Conservation (phyloP, 1,284 basidiomycete genomes). For the Tylopilus orsonianus region DNA sequence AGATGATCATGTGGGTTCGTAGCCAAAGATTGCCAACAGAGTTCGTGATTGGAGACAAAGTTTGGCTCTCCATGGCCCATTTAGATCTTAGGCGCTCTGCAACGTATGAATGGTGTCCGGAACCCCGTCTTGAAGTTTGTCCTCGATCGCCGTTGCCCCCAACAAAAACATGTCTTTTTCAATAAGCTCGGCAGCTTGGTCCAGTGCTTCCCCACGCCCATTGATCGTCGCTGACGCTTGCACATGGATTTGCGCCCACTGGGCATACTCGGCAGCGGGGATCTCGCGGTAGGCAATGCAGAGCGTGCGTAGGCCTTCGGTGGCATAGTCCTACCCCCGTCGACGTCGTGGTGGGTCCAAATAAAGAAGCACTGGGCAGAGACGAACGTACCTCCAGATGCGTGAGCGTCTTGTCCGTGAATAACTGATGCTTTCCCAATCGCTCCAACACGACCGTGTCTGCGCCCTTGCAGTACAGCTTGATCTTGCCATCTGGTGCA, state of each 20-base stretch:
- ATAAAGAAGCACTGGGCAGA: neutral
- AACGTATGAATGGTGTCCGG: conserved; percentile 98
- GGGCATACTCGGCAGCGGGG: conserved; percentile 84
- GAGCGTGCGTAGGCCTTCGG: conserved; percentile 95
- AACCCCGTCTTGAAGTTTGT: conserved; percentile 98
- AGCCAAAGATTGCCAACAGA: too few species aligned
- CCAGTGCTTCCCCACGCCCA: conserved; percentile 90
- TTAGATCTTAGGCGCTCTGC: too few species aligned
- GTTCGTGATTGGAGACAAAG: too few species aligned
- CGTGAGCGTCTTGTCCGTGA: conserved; percentile 81
- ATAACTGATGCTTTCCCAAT: conserved; percentile 78
- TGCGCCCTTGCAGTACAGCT: conserved; percentile 95
- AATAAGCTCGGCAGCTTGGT: conserved; percentile 93
- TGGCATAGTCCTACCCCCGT: conserved; percentile 79
- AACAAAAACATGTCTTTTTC: conserved; percentile 92
- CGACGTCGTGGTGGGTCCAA: neutral
- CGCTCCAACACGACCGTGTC: conserved; percentile 97
- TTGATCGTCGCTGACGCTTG: conserved; percentile 92
- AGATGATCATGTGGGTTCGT: too few species aligned
- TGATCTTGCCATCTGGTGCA: conserved; percentile 87
- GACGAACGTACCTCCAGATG: conserved; percentile 79
- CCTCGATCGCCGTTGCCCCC: conserved; percentile 98
- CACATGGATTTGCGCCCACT: conserved; percentile 88
- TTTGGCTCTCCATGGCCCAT: too few species aligned
- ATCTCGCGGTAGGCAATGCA: conserved; percentile 94